Conservation (phyloP, 352 stramenopile species). For the Halophytophthora polymorphica region DNA sequence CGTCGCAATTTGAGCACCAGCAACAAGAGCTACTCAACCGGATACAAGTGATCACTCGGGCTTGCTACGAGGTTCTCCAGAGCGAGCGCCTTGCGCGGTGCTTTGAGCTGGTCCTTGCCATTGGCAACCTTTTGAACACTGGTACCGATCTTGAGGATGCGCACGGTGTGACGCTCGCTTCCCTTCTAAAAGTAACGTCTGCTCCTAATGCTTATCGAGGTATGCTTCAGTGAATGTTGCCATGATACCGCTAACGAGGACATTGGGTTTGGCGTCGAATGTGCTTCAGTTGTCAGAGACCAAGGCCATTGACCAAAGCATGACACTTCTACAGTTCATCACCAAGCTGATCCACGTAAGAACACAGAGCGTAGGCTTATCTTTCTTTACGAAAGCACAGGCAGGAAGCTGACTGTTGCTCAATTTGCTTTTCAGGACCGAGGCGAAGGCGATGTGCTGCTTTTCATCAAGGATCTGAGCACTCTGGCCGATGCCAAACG, state of each 20-base stretch:
- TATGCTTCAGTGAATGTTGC: neutral
- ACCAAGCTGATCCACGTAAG: slow-evolving; percentile 75
- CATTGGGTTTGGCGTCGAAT: neutral
- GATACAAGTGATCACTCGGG: slow-evolving; percentile 48
- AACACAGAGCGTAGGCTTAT: too few relatives aligned
- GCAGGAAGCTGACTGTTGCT: slow-evolving; percentile 1
- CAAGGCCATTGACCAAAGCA: slow-evolving; percentile 72
- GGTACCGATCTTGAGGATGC: slow-evolving; percentile 70
- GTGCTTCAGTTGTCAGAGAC: slow-evolving; percentile 62
- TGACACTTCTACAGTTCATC: slow-evolving; percentile 76
- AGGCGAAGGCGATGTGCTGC: slow-evolving; percentile 62
- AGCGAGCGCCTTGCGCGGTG: slow-evolving; percentile 70
- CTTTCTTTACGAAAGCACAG: too few relatives aligned
- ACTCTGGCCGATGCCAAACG: slow-evolving; percentile 52
- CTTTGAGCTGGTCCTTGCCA: slow-evolving; percentile 72
- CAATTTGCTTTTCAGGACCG: slow-evolving; percentile 39
- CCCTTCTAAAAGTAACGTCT: slow-evolving; percentile 75
- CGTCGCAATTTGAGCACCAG: slow-evolving; percentile 59
- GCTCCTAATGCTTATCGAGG: neutral
- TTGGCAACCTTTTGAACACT: slow-evolving; percentile 74
- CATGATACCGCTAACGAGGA: neutral
- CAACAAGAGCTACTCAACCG: slow-evolving; percentile 42
- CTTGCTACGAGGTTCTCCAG: slow-evolving; percentile 60
- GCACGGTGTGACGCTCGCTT: slow-evolving; percentile 63
- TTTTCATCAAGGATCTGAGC: slow-evolving; percentile 64